phyloP scores from a whole-genome alignment of 2,329 filamentous ascomycete species.

The Colletotrichum liaoningense region DNA sequence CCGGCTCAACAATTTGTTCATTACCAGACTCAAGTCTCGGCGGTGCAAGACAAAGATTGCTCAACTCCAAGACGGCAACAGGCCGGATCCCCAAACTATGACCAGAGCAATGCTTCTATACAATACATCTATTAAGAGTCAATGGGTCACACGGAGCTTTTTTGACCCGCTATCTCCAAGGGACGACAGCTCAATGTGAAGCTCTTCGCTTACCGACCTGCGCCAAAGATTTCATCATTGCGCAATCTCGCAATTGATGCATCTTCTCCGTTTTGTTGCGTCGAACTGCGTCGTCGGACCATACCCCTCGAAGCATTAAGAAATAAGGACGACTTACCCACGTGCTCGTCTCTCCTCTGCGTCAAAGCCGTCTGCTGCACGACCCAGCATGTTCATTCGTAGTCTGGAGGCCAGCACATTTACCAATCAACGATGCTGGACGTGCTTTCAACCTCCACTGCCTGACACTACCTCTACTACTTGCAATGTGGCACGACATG shows the following conservation, averaged over 20 bases:
- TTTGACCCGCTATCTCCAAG: neutral
- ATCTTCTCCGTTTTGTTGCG: neutral
- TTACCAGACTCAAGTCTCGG: neutral
- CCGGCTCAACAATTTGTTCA: neutral
- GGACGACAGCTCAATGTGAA: neutral
- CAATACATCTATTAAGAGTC: neutral
- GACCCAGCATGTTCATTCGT: constrained; percentile 8
- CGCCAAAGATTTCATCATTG: constrained; percentile 6
- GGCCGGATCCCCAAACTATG: neutral
- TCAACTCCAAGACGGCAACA: neutral
- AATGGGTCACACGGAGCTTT: neutral
- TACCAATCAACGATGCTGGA: constrained; percentile 9
- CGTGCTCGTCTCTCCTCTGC: constrained; percentile 18
- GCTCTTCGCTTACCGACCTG: constrained; percentile 5
- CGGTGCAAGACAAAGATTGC: neutral
- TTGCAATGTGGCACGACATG: constrained; percentile 27
- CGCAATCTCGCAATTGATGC: constrained; percentile 15
- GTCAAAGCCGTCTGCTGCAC: constrained; percentile 7
- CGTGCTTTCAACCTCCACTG: constrained; percentile 10
- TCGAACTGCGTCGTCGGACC: neutral
- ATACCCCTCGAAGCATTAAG: neutral
- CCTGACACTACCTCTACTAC: constrained; percentile 10
- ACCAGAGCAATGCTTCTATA: neutral
- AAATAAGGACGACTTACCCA: constrained; percentile 18
- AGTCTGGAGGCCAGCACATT: constrained; percentile 18